phyloP scores from a whole-genome alignment of 805 yeast species.

The Lachancea quebecensis region DNA sequence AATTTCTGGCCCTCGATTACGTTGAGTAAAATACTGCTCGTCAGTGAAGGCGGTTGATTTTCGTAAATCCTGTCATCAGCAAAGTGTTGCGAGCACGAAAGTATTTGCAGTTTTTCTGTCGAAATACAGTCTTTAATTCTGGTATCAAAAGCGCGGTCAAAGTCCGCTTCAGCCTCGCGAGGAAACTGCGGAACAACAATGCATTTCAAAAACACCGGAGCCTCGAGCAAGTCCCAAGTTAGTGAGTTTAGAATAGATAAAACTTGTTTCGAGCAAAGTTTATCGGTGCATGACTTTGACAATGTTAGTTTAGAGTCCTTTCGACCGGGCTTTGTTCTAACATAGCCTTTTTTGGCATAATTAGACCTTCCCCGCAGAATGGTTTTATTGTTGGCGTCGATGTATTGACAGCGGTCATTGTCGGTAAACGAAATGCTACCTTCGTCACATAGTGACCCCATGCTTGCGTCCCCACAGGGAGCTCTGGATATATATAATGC shows the following conservation, averaged over 20 bases:
- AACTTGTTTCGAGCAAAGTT: slow-evolving; percentile 57
- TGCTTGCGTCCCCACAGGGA: slow-evolving; percentile 90
- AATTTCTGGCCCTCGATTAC: slow-evolving; percentile 1
- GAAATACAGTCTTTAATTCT: background rate
- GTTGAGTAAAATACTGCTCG: slow-evolving; percentile 12
- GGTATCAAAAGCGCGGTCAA: slow-evolving; percentile 15
- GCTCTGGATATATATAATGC: slow-evolving; percentile 64
- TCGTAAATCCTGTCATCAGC: slow-evolving; percentile 13
- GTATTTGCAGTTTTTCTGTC: slow-evolving; percentile 6
- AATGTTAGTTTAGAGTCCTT: slow-evolving; percentile 62
- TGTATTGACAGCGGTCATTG: slow-evolving; percentile 21
- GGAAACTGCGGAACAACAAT: slow-evolving; percentile 39
- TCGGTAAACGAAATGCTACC: slow-evolving; percentile 11
- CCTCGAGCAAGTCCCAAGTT: slow-evolving; percentile 33
- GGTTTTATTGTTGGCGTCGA: slow-evolving; percentile 20
- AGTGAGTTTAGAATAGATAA: slow-evolving; percentile 46
- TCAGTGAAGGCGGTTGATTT: slow-evolving; percentile 17
- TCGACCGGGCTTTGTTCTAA: slow-evolving; percentile 92
- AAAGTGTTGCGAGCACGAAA: slow-evolving; percentile 13
- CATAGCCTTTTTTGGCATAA: slow-evolving; percentile 50
- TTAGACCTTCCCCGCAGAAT: slow-evolving; percentile 58
- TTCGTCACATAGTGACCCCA: slow-evolving; percentile 34
- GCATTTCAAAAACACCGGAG: slow-evolving; percentile 35
- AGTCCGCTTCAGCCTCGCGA: background rate
- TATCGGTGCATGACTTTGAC: slow-evolving; percentile 89